These are phyloP conservation scores for Diutina catenulata DNA, from an alignment of 1,139 yeast species.

Conservation along the genomic window DNA sequence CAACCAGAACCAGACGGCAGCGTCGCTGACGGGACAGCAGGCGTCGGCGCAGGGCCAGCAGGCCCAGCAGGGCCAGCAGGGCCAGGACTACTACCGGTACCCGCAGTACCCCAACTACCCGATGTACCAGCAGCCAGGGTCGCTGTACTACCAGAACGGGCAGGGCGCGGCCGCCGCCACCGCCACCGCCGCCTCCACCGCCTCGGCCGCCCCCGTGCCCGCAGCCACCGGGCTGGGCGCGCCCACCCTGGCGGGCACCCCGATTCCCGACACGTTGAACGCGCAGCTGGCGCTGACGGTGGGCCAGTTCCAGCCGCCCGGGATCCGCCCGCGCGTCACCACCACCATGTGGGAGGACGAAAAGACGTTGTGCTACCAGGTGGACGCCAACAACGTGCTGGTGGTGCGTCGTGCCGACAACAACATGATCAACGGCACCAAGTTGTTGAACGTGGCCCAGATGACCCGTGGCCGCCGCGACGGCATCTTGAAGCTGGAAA, in stretches of 20 bases:
- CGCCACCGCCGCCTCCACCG: constrained; percentile 6
- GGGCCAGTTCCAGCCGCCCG: constrained; percentile 40
- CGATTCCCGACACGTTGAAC: constrained; percentile 10
- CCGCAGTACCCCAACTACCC: constrained; percentile 10
- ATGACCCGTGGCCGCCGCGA: constrained; percentile 96
- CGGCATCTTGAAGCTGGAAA: constrained; percentile 83
- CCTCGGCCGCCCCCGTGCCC: constrained; percentile 8
- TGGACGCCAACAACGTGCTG: constrained; percentile 81
- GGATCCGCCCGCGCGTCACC: constrained; percentile 72
- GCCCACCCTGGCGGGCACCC: constrained; percentile 11
- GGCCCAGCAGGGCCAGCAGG: constrained; percentile 8
- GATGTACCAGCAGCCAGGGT: constrained; percentile 10
- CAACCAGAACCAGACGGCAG: not conserved
- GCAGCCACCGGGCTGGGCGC: constrained; percentile 7
- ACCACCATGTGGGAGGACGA: constrained; percentile 98
- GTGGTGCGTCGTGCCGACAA: constrained; percentile 90
- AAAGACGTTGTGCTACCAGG: constrained; percentile 88
- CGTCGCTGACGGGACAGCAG: constrained; percentile 1
- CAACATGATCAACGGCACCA: constrained; percentile 93
- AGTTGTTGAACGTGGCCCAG: constrained; percentile 80
- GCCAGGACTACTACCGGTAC: constrained; percentile 7
- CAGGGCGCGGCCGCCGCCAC: constrained; percentile 6
- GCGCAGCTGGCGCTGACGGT: constrained; percentile 19
- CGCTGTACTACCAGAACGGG: constrained; percentile 10
- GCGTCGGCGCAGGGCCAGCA: constrained; percentile 10